Evolutionary conservation across 176 grass and related monocot species (phyloP), one percentile per base, ranked within the genome.

Genomic region (Olyra latifolia): DNA sequence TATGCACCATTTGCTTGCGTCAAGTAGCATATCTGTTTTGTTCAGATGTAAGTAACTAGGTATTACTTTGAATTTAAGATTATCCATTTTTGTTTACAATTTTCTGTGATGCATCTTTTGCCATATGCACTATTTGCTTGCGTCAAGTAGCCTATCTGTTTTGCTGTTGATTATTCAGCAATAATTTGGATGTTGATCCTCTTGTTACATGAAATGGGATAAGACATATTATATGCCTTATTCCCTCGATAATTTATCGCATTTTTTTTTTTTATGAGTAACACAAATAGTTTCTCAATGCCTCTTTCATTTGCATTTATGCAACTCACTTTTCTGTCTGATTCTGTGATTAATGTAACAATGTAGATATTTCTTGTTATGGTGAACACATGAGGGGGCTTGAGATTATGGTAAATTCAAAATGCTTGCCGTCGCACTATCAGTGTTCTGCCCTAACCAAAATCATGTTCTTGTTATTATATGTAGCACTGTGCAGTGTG

Each of bases 21-120:
- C 24, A 79, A 49, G 60, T 79, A 62, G 43, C 22, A 35, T 75
- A 64, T 87, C 56, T 52, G 19, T 23, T 75, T 81, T 61, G 19
- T 38, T 74, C 78, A 98, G 54, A 91, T 98, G 96, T 98, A 78
- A 98, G 96, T 56, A 56, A 23, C 53, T 56, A 23, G 22, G 9
- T 88, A 83, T 72, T 87, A 66, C 62, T 80, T 77, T 78, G 19
- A 69, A 77, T 62, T 15, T 62, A 53, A 73, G 14, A 85, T 49
- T 39, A 8, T 59, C 28, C 52, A 77, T 69, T 62, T 77, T 8
- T 35, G 39, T 80, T 52, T 62, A 32, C 43, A 74, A 24, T 71
- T 57, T 72, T 24, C 53, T 43, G 17, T 80, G 65, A 72, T 44
- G 14, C 23, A 10, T 75, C 24, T 52, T 77, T 67, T 86, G 54